Conservation (phyloP, 2,329 filamentous ascomycete species). For the Pseudogymnoascus verrucosus region DNA sequence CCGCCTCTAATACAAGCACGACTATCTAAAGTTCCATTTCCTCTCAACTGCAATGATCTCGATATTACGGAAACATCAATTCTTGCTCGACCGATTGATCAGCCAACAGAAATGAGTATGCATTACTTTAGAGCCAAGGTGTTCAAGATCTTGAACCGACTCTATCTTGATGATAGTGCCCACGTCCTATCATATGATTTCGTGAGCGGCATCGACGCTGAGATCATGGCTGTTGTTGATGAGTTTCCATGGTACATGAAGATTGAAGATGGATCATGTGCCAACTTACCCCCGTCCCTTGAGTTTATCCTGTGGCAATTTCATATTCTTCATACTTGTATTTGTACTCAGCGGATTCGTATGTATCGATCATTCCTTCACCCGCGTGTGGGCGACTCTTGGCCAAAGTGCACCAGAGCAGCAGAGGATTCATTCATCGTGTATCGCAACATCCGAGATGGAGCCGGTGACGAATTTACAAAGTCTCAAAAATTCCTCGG, state of each 20-base stretch:
- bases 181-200: conserved; percentile 17
- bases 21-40: conserved; percentile 20
- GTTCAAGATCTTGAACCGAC: neutral
- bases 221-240: conserved; percentile 18
- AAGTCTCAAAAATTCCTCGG: conserved; percentile 20
- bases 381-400: conserved; percentile 19
- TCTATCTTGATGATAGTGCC: neutral
- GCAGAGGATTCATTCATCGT: conserved; percentile 22
- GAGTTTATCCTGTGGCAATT: conserved; percentile 23
- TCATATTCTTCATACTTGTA: conserved; percentile 22
- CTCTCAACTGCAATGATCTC: conserved; percentile 22
- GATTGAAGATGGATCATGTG: conserved; percentile 12
- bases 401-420: conserved; percentile 20
- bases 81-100: conserved; percentile 9
- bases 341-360: conserved; percentile 24
- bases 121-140: neutral
- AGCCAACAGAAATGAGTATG: neutral
- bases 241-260: conserved; percentile 24
- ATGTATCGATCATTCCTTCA: conserved; percentile 23
- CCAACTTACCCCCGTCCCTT: conserved; percentile 11
- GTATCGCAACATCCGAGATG: conserved; percentile 21
- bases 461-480: conserved; percentile 17
- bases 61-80: conserved; percentile 20
- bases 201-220: conserved; percentile 19
- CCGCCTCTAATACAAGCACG: conserved; percentile 22